Base-by-base conservation (phyloP, 2,329 filamentous ascomycete genomes). In the Endoconidiophora laricicola region DNA sequence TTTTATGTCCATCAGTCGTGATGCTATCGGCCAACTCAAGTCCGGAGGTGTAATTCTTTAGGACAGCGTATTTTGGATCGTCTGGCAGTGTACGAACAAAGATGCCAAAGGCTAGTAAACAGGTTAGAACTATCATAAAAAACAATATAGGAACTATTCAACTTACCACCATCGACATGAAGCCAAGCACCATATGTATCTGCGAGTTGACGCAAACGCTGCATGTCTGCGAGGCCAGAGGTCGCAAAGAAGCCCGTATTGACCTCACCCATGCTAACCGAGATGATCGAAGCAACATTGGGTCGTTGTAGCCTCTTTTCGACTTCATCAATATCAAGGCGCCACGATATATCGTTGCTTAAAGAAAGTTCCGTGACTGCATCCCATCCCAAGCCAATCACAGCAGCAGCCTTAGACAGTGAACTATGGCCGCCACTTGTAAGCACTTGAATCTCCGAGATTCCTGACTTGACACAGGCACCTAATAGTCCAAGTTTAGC, bases 1-100 rank as follows among this genome's bases (percentile, higher is more conserved):
- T 66, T 60, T 95, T 95, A 63, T 96, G 90, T 0, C 76, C 83
- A 59, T 95, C 88, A 2, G 83, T 80, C 0, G 86, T 81, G 57
- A 95, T 87, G 46, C 85, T 93, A 60, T 95, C 86, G 2, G 84
- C 86, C 2, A 94, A 69, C 54, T 94, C 81, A 10, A 95, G 63
- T 1, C 84, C 85, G 3, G 74, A 70, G 1, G 65, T 71, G 53
- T 64, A 70, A 36, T 61, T 64, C 52, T 65, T 78, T 54, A 77
- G 65, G 10, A 61, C 52, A 2, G 65, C 60, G 59, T 83, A 87
- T 50, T 81, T 73, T 1, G 69, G 60, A 7, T 60, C 68, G 0
- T 69, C 61, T 0, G 75, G 71, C 1, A 95, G 69, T 1, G 78
- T 62, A 12, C 86, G 74, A 0, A 76, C 82, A 60, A 93, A 86